These are phyloP conservation scores for Talaromyces rugulosus DNA, from an alignment of 2,329 filamentous ascomycete species.

Conservation along the genomic window DNA sequence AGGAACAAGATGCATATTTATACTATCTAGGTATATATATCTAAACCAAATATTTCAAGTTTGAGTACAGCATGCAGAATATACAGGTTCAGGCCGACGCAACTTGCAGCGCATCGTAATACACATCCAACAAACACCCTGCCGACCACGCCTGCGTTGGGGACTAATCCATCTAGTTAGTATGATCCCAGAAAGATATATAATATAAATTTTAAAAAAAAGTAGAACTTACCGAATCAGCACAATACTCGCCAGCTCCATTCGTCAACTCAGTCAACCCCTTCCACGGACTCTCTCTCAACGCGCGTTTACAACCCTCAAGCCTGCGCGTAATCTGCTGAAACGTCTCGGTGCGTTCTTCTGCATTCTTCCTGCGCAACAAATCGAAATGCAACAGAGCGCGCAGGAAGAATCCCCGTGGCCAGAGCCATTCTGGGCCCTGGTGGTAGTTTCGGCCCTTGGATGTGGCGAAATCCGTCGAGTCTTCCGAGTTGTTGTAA, in stretches of 20 bases:
- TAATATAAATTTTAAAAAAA: no score
- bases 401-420: conserved; percentile 89
- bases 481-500: conserved; percentile 94
- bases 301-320: conserved; percentile 77
- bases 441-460: conserved; percentile 98
- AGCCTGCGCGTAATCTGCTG: conserved; percentile 88
- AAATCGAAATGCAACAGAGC: conserved; percentile 89
- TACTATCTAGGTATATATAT: no score
- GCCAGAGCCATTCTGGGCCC: conserved; percentile 97
- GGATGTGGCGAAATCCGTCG: conserved; percentile 80
- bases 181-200: no score
- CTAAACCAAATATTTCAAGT: no score
- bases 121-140: conserved; percentile 89
- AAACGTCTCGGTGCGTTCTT: conserved; percentile 79
- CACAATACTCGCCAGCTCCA: conserved; percentile 76
- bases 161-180: conserved; percentile 51
- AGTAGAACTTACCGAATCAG: conserved; percentile 68
- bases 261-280: conserved; percentile 91
- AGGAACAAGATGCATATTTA: no score
- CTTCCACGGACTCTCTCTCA: conserved; percentile 77
- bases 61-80: no score
- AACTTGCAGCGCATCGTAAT: conserved; percentile 72
- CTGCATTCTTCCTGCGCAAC: conserved; percentile 59
- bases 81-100: neutral
- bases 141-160: conserved; percentile 97